Base-by-base conservation (phyloP, 148 eudicot genomes). In the Pouteria glomerata region DNA sequence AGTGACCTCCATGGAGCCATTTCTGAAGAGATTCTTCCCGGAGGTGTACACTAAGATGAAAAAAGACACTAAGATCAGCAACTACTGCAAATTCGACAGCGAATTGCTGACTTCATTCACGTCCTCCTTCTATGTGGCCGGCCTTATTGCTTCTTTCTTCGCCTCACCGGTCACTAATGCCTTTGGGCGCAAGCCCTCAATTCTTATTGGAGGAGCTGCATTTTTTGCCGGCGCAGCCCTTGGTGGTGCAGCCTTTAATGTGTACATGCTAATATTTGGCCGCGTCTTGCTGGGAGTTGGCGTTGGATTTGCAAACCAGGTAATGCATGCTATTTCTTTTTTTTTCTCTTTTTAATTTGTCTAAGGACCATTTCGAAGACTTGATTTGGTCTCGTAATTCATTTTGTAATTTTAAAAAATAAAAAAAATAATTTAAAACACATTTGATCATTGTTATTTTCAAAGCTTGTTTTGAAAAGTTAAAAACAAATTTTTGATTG, bases 261-360 rank as follows among this genome's bases (percentile, higher is more conserved):
- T 85, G n/a, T 75, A 74, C 50, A 80, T 82, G 88, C 82, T 85
- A 39, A 85, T 82, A 18, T 63, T 77, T 48, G 85, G 88, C 39
- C 82, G 88, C 2, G 52, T 85, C 34, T 45, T 85, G 55, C 85
- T 85, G 31, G 88, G 88, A 15, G 24, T 85, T 56, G 88, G 85
- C 14, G 77, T 85, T 56, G 88, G 83, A 37, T 85, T 85, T 39
- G 77, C 88, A 16, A 82, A 82, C 70, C 85, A 85, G 85, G 88
- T 77, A 75, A 15, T 63, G 6, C 4, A n/a, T 50, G 7, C 10
- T 19, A 59, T n/a, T 3, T 65, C n/a, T n/a, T n/a, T n/a, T n/a
- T n/a, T n/a, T n/a, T n/a, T n/a, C n/a, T n/a, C n/a, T n/a, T n/a
- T n/a, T n/a, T n/a, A n/a, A n/a, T n/a, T n/a, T n/a, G n/a, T n/a